Conservation (phyloP, 2,329 filamentous ascomycete species). For the Claviceps citrina region DNA sequence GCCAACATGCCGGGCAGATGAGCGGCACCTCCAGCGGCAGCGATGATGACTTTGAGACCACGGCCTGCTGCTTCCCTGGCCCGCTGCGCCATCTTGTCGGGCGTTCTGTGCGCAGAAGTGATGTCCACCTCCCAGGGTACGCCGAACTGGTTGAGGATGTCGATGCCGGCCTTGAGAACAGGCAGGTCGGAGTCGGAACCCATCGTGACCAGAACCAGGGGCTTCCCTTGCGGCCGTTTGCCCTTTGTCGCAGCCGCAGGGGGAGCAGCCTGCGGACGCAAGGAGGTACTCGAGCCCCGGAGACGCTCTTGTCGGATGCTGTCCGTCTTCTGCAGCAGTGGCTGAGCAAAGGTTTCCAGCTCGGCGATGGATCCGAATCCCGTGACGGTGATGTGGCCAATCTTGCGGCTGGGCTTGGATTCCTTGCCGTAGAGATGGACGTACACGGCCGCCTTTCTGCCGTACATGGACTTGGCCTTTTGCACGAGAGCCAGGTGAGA, state of each 20-base stretch:
- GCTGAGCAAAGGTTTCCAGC: conserved; percentile 41
- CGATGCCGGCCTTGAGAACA: conserved; percentile 48
- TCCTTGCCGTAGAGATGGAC: conserved; percentile 89
- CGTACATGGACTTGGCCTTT: conserved; percentile 28
- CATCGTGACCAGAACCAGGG: conserved; percentile 66
- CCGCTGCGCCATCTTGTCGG: conserved; percentile 52
- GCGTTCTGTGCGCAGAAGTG: conserved; percentile 66
- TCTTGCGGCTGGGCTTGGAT: conserved; percentile 78
- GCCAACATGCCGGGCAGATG: conserved; percentile 63
- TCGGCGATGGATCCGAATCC: conserved; percentile 51
- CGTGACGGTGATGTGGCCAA: conserved; percentile 82
- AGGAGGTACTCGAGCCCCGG: conserved; percentile 13
- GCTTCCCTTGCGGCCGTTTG: conserved; percentile 16
- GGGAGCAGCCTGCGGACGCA: conserved; percentile 17
- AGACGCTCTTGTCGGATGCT: conserved; percentile 41
- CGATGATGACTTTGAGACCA: conserved; percentile 60
- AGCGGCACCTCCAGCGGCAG: conserved; percentile 60
- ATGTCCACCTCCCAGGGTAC: conserved; percentile 61
- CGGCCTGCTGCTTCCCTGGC: conserved; percentile 46
- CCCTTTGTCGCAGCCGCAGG: background rate
- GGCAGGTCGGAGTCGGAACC: conserved; percentile 66
- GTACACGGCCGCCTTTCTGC: conserved; percentile 32
- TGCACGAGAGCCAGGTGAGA: conserved; percentile 42
- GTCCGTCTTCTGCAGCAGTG: conserved; percentile 52
- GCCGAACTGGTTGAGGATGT: conserved; percentile 51